Conservation (phyloP, 768 basidiomycete species). For the Rhizopogon rudus region DNA sequence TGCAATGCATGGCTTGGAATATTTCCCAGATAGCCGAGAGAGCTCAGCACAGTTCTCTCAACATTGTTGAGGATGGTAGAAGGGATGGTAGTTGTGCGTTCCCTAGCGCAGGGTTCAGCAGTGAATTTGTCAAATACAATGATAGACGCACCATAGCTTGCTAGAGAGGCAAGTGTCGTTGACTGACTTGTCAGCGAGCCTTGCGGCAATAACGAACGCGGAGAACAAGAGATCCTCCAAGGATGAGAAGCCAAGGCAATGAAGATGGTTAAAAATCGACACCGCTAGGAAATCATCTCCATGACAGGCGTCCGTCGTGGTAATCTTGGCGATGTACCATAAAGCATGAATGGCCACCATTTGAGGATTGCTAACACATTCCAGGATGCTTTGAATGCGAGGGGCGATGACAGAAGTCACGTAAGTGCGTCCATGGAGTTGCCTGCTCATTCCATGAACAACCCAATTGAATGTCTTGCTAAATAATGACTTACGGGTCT, state of each 20-base stretch:
- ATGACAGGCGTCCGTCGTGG: conserved; percentile 9
- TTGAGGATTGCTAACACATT: conserved; percentile 19
- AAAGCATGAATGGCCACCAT: conserved; percentile 25
- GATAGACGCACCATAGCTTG: conserved; percentile 24
- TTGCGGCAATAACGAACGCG: conserved; percentile 29
- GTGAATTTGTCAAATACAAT: background rate
- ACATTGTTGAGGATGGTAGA: conserved; percentile 17
- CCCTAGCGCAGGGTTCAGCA: conserved; percentile 10
- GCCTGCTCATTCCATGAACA: conserved; percentile 9
- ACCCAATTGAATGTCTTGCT: background rate
- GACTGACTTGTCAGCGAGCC: conserved; percentile 30
- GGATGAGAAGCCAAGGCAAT: conserved; percentile 19
- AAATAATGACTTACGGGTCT: conserved; percentile 1
- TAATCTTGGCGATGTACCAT: conserved; percentile 28
- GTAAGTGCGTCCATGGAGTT: conserved; percentile 7
- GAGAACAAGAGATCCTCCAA: conserved; percentile 32
- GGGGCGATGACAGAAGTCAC: conserved; percentile 7
- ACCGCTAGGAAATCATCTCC: conserved; percentile 21
- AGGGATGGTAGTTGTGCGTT: conserved; percentile 16
- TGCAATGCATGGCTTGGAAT: conserved; percentile 17
- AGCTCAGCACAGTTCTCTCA: conserved; percentile 14
- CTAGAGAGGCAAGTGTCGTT: conserved; percentile 26
- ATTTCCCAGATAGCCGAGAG: conserved; percentile 2
- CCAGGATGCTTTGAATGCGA: conserved; percentile 18
- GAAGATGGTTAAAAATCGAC: conserved; percentile 25